phyloP scores from a whole-genome alignment of 768 basidiomycete species.

The Tremella fuciformis region DNA sequence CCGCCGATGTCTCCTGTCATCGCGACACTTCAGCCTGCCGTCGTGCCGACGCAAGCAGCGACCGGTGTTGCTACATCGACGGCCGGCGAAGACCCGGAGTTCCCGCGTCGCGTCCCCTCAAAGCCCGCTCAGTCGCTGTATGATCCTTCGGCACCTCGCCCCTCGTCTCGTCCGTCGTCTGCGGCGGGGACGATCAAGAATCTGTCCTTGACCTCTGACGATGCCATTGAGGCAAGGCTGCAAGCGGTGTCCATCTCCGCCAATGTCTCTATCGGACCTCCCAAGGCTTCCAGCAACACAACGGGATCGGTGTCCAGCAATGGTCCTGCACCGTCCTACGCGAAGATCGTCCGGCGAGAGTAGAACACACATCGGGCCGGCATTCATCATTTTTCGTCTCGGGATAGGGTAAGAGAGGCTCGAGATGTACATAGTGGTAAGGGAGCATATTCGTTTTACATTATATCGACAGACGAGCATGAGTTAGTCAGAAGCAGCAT shows the following conservation, averaged over 20 bases:
- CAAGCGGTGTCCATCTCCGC: constrained; percentile 35
- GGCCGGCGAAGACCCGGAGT: constrained; percentile 25
- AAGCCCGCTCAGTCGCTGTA: constrained; percentile 22
- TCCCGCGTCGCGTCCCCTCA: constrained; percentile 20
- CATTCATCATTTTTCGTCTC: no score
- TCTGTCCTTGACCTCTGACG: constrained; percentile 19
- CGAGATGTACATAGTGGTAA: no score
- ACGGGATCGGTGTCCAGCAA: not conserved
- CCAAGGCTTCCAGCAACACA: constrained; percentile 10
- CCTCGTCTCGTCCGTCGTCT: constrained; percentile 16
- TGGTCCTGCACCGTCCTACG: constrained; percentile 23
- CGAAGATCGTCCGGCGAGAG: constrained; percentile 43
- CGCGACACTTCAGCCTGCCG: not conserved
- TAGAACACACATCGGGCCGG: no score
- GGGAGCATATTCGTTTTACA: no score
- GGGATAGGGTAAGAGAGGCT: not conserved
- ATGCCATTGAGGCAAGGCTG: constrained; percentile 43
- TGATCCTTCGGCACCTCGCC: constrained; percentile 27
- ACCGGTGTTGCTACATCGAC: not conserved
- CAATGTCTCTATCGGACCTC: constrained; percentile 40
- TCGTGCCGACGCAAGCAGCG: not conserved
- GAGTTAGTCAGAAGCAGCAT: constrained; percentile 12
- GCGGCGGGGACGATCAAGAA: not conserved
- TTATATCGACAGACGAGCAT: no score
- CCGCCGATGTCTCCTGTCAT: not conserved